Conservation (phyloP, 2,329 filamentous ascomycete genomes). For the Cladosporium sp. region DNA sequence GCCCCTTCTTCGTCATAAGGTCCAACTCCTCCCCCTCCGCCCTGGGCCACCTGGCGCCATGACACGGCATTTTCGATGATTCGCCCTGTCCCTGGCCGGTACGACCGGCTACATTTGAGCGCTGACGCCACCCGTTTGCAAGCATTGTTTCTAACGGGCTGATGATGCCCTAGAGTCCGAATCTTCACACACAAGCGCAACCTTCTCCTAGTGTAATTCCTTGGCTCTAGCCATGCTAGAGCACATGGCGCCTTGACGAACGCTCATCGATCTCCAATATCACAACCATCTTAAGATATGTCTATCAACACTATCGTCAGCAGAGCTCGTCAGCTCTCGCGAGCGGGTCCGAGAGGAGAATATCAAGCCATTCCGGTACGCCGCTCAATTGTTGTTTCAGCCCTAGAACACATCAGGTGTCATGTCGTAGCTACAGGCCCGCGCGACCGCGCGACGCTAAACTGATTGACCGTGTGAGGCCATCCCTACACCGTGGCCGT, state of each 20-base stretch:
- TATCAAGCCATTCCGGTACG: constrained; percentile 1
- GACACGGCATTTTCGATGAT: constrained; percentile 2
- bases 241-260: neutral
- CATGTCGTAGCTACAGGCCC: constrained; percentile 9
- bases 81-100: neutral
- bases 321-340: neutral
- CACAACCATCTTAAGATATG: neutral
- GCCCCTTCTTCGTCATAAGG: constrained; percentile 5
- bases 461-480: constrained; percentile 5
- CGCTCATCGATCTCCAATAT: neutral
- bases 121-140: constrained; percentile 8
- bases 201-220: neutral
- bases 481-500: constrained; percentile 9
- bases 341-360: neutral
- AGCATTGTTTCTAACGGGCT: neutral
- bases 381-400: constrained; percentile 2
- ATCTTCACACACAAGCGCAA: neutral
- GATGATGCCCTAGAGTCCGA: neutral
- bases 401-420: constrained; percentile 1
- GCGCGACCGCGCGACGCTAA: constrained; percentile 5
- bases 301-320: neutral
- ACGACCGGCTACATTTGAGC: neutral
- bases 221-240: constrained; percentile 1
- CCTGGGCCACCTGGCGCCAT: neutral
- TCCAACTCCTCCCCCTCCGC: neutral